Evolutionary conservation across 2,329 filamentous ascomycete genomes (phyloP).

Genomic region (Alternaria sp.): DNA sequence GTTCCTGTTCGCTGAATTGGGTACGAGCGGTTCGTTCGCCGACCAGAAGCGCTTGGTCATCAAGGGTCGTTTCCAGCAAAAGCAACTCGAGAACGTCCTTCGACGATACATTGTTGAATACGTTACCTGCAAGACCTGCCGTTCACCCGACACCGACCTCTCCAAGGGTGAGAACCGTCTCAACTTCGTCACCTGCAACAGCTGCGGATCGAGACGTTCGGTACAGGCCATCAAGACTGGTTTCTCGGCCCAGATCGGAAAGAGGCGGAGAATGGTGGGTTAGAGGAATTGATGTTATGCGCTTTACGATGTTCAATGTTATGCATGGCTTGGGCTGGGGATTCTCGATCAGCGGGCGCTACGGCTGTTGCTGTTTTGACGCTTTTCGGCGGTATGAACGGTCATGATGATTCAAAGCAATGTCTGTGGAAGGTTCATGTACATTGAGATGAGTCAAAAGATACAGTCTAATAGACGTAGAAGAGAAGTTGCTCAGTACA

Average conservation of each 20-base stretch:
- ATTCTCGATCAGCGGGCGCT: conserved; percentile 25
- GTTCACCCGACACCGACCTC: conserved; percentile 61
- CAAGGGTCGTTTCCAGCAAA: conserved; percentile 99
- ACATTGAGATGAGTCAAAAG: background rate
- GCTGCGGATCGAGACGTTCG: conserved; percentile 70
- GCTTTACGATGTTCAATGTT: conserved; percentile 29
- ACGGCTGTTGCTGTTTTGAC: conserved; percentile 16
- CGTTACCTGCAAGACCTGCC: conserved; percentile 97
- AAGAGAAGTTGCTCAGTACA: background rate
- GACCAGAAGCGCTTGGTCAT: conserved; percentile 96
- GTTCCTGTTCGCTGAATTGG: conserved; percentile 97
- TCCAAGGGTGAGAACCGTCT: conserved; percentile 99
- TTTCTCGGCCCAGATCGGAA: conserved; percentile 99
- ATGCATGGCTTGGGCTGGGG: conserved; percentile 30
- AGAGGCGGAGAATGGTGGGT: conserved; percentile 92
- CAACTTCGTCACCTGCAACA: conserved; percentile 97
- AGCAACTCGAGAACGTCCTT: conserved; percentile 97
- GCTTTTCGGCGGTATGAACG: conserved; percentile 3
- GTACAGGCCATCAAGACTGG: conserved; percentile 99
- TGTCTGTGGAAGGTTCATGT: background rate
- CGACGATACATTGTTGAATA: conserved; percentile 98
- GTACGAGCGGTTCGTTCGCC: conserved; percentile 86
- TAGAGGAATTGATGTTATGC: conserved; percentile 55
- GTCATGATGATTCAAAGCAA: conserved; percentile 9
- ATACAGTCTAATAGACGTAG: background rate